phyloP scores from a whole-genome alignment of 2,329 filamentous ascomycete genomes.

The Fusarium metavorans region DNA sequence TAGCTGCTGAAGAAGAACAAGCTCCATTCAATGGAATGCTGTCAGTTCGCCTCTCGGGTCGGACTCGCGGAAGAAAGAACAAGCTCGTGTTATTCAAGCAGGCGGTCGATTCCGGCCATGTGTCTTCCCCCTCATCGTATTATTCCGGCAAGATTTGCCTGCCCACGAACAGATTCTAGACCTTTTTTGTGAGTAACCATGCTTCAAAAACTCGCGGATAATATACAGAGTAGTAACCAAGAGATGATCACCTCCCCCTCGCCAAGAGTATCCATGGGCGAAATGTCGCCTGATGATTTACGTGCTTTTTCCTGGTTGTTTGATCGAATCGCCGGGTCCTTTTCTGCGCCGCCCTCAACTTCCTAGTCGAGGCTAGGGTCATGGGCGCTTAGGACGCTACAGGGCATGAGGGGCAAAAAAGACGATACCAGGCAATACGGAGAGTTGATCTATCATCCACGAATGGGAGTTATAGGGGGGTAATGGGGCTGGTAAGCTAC shows the following conservation, averaged over 20 bases:
- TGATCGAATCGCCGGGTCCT: neutral
- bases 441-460: neutral
- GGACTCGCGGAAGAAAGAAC: neutral
- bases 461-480: neutral
- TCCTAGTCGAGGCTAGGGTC: slow-evolving; percentile 1
- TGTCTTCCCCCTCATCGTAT: slow-evolving; percentile 1
- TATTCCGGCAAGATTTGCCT: slow-evolving; percentile 12
- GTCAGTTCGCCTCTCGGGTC: neutral
- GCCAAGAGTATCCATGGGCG: slow-evolving; percentile 20
- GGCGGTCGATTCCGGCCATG: slow-evolving; percentile 22
- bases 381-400: slow-evolving; percentile 16
- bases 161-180: slow-evolving; percentile 5
- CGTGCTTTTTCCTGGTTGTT: slow-evolving; percentile 2
- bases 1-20: neutral
- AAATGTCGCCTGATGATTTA: slow-evolving; percentile 40
- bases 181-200: neutral
- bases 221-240: slow-evolving; percentile 6
- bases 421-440: neutral
- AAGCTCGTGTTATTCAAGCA: slow-evolving; percentile 24
- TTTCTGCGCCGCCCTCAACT: neutral
- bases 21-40: neutral
- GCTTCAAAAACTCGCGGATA: neutral
- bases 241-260: slow-evolving; percentile 24
- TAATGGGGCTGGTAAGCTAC: neutral
- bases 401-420: neutral